Evolutionary conservation across 768 basidiomycete genomes (phyloP), one percentile per base, ranked within the genome.

Genomic region (Mrakia hoshinonis): DNA sequence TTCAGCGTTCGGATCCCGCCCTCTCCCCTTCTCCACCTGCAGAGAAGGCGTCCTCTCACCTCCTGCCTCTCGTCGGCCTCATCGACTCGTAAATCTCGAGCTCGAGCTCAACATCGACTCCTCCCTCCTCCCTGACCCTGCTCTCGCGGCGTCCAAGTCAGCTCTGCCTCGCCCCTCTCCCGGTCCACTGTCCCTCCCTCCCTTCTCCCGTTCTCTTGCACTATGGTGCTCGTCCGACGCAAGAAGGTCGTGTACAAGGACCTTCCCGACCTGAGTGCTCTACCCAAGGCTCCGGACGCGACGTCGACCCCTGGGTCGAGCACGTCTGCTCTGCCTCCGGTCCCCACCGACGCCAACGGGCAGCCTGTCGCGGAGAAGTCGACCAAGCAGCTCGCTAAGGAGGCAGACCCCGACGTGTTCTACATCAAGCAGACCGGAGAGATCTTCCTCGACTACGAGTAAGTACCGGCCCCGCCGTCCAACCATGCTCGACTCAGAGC

Each of bases 371-470:
- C 38, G 22, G 58, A 61, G 5, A 61, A 61, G 18, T 18, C 58
- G 3, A 7, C 47, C 11, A 51, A 48, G 64, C 46, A 64, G 43
- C 43, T 48, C 62, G 39, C 64, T 12, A 66, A 66, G 52, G 67
- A 68, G 6, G 60, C 29, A 29, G 69, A 70, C 18, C 60, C 82
- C 78, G 86, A 87, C 75, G 93, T 97, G 80, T 98, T 87, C 82
- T 94, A 90, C 83, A 88, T 98, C 78, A 83, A 87, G 74, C 87
- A 92, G 80, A 98, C 95, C 3, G 95, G 94, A 77, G 95, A 98
- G 85, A 90, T 98, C 81, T 98, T 98, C 79, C 88, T 92, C 74
- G 87, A 87, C 78, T 98, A 96, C 79, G 93, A 96, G 94, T 96
- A 78, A 78, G 90, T 84, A 48, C 61, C 24, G 74, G 76, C 62